Evolutionary conservation across 148 eudicot species (phyloP), one percentile per base, ranked within the genome.

Genomic region (Nepenthes mirabilis): DNA sequence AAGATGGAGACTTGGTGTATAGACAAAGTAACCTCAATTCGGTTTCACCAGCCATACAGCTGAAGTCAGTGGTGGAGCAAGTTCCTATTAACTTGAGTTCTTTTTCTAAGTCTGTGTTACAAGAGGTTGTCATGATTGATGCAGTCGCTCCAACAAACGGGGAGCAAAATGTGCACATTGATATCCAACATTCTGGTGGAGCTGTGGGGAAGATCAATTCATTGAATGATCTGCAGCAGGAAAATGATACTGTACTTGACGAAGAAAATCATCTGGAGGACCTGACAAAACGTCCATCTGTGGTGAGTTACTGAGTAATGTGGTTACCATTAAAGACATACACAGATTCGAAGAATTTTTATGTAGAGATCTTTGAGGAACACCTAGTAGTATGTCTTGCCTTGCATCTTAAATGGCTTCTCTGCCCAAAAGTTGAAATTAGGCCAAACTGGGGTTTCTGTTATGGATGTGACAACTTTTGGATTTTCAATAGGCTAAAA

Each of bases 31-130:
- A 2, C 6, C 12, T 2, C 12, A 49, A 49, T n/a, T 49, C 52
- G 11, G 14, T 49, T 11, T 49, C 14, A 49, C 52, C 52, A 0
- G 6, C 13, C 66, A 69, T 49, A 64, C 63, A 47, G 65, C 62
- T 62, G 72, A 75, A 60, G 63, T 59, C 7, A 50, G 9, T 52
- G 65, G 47, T 11, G 69, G 68, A 51, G 65, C 65, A 32, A 74
- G 74, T 63, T 80, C n/a, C 88, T 83, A 88, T 7, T 74, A 74
- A 59, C 86, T 84, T 52, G 84, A 72, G 60, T n/a, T n/a, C 23
- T 65, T 78, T 5, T 68, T 83, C 43, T 64, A 75, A 62, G 74
- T 70, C 68, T 78, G 75, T 5, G 78, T 78, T n/a, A 49, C 52
- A 49, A 49, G 1, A n/a, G 12, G 0, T 12, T n/a, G 12, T 49